These are phyloP conservation scores for Zygosaccharomyces sapae DNA, from an alignment of 1,139 yeast species.

Conservation along the genomic window DNA sequence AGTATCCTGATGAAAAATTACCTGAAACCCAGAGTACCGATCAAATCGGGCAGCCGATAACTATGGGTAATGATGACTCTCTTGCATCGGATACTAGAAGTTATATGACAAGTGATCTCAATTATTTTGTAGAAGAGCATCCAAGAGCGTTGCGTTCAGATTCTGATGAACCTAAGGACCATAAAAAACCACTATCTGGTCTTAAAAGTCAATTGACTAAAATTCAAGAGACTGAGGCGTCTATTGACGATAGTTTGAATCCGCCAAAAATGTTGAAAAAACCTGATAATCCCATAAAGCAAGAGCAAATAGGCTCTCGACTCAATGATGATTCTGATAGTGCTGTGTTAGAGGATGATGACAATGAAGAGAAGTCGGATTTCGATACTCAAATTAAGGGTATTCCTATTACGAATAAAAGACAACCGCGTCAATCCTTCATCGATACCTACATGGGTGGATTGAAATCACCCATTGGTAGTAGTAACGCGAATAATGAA, in stretches of 20 bases:
- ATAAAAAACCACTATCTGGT: conserved; percentile 5
- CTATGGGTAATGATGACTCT: conserved; percentile 6
- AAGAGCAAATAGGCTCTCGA: neutral
- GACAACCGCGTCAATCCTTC: conserved; percentile 28
- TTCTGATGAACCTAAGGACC: conserved; percentile 1
- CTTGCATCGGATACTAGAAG: conserved; percentile 11
- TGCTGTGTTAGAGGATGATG: conserved; percentile 22
- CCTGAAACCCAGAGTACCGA: conserved; percentile 1
- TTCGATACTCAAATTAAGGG: conserved; percentile 7
- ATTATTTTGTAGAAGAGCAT: conserved; percentile 13
- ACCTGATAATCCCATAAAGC: neutral
- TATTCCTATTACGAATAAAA: conserved; percentile 21
- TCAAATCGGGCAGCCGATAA: neutral
- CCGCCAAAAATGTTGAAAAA: neutral
- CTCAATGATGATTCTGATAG: conserved; percentile 10
- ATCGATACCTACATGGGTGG: conserved; percentile 29
- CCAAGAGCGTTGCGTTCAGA: conserved; percentile 11
- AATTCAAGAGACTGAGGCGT: conserved; percentile 7
- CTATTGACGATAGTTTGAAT: neutral
- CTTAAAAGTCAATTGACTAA: conserved; percentile 11
- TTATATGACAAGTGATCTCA: conserved; percentile 12
- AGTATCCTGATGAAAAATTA: conserved; percentile 1
- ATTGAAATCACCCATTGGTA: conserved; percentile 20
- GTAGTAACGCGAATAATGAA: conserved; percentile 7
- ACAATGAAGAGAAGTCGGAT: conserved; percentile 10